These are phyloP conservation scores for Euphorbia neoarborescens DNA, from an alignment of 441 rosid species.

Conservation along the genomic window DNA sequence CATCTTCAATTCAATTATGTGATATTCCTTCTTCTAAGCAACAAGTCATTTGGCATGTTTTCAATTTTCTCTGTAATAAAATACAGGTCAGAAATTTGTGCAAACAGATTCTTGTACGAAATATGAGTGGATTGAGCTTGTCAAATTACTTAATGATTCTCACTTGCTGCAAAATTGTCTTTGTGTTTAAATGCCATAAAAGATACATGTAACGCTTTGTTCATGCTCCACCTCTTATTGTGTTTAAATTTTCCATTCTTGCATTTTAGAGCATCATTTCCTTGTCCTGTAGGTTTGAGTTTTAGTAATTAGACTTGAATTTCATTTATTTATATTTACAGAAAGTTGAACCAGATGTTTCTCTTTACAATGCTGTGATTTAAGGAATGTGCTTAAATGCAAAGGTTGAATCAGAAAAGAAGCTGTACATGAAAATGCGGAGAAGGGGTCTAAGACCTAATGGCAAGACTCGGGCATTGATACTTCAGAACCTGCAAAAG, in stretches of 20 bases:
- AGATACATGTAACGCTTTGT: not conserved
- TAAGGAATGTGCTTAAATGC: constrained; percentile 66
- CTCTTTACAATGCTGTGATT: constrained; percentile 53
- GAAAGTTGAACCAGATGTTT: constrained; percentile 51
- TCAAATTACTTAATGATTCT: not conserved
- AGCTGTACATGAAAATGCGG: constrained; percentile 50
- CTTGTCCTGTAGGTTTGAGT: not conserved
- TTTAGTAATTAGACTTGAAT: not conserved
- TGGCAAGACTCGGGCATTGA: constrained; percentile 63
- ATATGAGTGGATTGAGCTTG: too few relatives aligned
- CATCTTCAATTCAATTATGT: not conserved
- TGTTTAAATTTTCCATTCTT: not conserved
- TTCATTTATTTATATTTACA: constrained; percentile 19
- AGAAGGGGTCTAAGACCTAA: constrained; percentile 52
- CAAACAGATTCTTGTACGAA: too few relatives aligned
- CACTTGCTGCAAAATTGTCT: too few relatives aligned
- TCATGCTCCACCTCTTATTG: not conserved
- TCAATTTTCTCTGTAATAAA: too few relatives aligned
- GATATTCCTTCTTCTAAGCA: too few relatives aligned
- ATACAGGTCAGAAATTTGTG: not conserved
- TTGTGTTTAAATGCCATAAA: not conserved
- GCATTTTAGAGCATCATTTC: not conserved
- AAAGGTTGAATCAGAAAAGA: constrained; percentile 49
- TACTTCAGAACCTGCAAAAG: constrained; percentile 53
- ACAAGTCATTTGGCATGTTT: too few relatives aligned